Percentiles rank a stretch among this genome's conserved stretches.
Conservation (phyloP, 768 basidiomycete species). For the Rhizopogon vinicolor region DNA sequence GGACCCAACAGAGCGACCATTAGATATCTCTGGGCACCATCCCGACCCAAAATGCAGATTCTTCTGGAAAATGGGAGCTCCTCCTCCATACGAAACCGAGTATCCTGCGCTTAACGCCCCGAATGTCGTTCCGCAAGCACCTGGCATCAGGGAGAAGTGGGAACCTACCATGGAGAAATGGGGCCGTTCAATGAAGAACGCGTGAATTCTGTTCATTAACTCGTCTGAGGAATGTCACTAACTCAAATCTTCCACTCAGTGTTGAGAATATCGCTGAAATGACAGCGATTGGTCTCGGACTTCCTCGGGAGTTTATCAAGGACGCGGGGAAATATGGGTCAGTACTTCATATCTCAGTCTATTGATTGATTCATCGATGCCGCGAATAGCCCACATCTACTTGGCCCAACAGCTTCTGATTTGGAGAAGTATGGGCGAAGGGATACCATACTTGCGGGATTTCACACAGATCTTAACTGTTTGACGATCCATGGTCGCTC, state of each 20-base stretch:
- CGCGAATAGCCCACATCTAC: slow-evolving; percentile 64
- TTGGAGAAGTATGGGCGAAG: slow-evolving; percentile 71
- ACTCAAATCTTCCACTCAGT: slow-evolving; percentile 30
- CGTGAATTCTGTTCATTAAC: slow-evolving; percentile 44
- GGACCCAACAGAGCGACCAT: slow-evolving; percentile 73
- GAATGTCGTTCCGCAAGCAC: slow-evolving; percentile 75
- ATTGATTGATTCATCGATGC: background rate
- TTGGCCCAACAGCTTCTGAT: slow-evolving; percentile 94
- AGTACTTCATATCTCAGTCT: slow-evolving; percentile 14
- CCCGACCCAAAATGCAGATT: slow-evolving; percentile 96
- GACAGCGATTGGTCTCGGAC: slow-evolving; percentile 78
- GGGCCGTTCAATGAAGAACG: slow-evolving; percentile 84
- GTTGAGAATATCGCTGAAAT: slow-evolving; percentile 87
- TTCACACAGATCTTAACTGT: slow-evolving; percentile 93
- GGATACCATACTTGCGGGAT: slow-evolving; percentile 88
- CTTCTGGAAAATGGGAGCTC: slow-evolving; percentile 80
- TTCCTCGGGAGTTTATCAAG: slow-evolving; percentile 64
- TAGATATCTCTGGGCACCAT: slow-evolving; percentile 75
- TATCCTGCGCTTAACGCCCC: slow-evolving; percentile 76
- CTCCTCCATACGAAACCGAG: slow-evolving; percentile 71
- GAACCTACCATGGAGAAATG: slow-evolving; percentile 72
- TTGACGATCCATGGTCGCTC: slow-evolving; percentile 88
- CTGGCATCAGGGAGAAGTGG: slow-evolving; percentile 60
- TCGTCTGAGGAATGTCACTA: slow-evolving; percentile 1
- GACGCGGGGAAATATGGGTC: slow-evolving; percentile 85